Evolutionary conservation across 108 stramenopile genomes (phyloP).

Genomic region (Skeletonema marinoi): DNA sequence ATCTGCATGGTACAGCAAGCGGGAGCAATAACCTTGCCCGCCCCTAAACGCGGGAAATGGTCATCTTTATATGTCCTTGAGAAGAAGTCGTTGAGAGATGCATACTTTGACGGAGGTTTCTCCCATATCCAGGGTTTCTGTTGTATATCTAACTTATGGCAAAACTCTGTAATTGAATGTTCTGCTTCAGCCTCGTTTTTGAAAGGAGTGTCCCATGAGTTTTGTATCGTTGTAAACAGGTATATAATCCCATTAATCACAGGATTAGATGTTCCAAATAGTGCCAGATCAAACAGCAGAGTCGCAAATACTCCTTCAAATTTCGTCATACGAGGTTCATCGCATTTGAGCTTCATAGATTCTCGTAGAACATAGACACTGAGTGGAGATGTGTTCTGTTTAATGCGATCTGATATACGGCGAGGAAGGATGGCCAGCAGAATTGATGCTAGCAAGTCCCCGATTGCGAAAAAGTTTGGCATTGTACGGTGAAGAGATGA

Average conservation of each 20-base stretch:
- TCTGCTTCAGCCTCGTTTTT: constrained; percentile 9
- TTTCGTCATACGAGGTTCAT: constrained; percentile 48
- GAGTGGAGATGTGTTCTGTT: constrained; percentile 24
- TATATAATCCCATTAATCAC: constrained; percentile 43
- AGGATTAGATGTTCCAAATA: constrained; percentile 44
- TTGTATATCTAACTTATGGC: constrained; percentile 32
- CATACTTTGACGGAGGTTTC: constrained; percentile 15
- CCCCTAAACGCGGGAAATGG: constrained; percentile 21
- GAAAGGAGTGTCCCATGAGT: constrained; percentile 49
- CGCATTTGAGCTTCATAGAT: constrained; percentile 1
- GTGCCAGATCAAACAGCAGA: constrained; percentile 49
- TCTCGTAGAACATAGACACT: constrained; percentile 20
- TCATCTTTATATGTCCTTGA: constrained; percentile 33
- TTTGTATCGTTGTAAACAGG: constrained; percentile 47
- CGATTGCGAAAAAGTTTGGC: constrained; percentile 11
- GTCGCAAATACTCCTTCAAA: constrained; percentile 58
- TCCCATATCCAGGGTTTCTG: constrained; percentile 51
- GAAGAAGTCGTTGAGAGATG: constrained; percentile 52
- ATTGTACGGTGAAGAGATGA: background rate
- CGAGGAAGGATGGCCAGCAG: constrained; percentile 31
- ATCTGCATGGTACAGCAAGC: constrained; percentile 38
- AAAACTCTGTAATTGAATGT: constrained; percentile 32
- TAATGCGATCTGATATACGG: constrained; percentile 30
- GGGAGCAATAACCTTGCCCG: constrained; percentile 30
- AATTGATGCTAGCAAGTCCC: constrained; percentile 26